Conservation (phyloP, 2,329 filamentous ascomycete genomes). For the Cladosporium sp. region DNA sequence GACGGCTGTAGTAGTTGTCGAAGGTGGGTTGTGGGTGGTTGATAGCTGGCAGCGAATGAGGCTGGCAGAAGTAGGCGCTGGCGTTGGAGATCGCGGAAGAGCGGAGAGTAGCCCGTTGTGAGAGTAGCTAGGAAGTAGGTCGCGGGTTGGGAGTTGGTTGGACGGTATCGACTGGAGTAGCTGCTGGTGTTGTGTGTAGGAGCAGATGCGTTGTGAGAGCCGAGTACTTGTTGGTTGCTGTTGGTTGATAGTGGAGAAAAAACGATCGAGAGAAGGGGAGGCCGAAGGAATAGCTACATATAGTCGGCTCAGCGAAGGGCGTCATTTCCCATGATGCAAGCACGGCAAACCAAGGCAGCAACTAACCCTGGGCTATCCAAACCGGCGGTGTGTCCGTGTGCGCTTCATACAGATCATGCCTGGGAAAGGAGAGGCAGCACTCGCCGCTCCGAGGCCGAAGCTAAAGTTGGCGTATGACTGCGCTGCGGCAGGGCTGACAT, state of each 20-base stretch:
- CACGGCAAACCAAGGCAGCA: constrained; percentile 22
- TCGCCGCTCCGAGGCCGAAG: constrained; percentile 18
- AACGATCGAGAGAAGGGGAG: neutral
- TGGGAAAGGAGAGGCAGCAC: constrained; percentile 17
- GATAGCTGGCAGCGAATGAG: constrained; percentile 15
- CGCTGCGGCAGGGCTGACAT: constrained; percentile 20
- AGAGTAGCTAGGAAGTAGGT: neutral
- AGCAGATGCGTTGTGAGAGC: neutral
- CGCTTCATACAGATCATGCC: constrained; percentile 16
- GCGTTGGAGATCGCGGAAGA: constrained; percentile 19
- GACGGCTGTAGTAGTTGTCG: constrained; percentile 14
- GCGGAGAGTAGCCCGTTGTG: constrained; percentile 18
- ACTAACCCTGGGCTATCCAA: constrained; percentile 21
- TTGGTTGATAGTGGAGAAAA: constrained; percentile 7
- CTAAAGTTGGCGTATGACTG: constrained; percentile 22
- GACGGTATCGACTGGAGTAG: neutral
- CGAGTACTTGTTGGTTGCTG: neutral
- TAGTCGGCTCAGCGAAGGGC: constrained; percentile 16
- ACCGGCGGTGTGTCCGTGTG: constrained; percentile 23
- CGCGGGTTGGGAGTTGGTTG: neutral
- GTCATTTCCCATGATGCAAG: constrained; percentile 32
- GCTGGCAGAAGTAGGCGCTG: constrained; percentile 17
- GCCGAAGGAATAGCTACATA: constrained; percentile 16
- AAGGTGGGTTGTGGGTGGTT: neutral
- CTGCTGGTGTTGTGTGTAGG: neutral